Evolutionary conservation across 2,329 filamentous ascomycete genomes (phyloP).

Genomic region (Colletotrichum tropicicola): DNA sequence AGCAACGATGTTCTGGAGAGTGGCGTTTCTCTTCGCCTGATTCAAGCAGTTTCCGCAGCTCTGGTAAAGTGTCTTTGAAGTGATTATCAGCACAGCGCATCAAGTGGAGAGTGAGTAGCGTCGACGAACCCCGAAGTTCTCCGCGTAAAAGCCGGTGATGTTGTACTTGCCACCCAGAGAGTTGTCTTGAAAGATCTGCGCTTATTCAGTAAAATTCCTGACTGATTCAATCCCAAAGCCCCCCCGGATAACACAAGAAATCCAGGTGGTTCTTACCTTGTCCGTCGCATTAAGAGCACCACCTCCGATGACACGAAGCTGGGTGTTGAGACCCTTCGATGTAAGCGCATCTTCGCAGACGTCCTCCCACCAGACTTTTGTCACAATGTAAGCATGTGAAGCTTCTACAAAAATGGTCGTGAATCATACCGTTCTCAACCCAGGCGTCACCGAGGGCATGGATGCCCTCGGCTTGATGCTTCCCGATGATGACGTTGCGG

Average conservation of each 20-base stretch:
- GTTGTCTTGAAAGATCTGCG: slow-evolving; percentile 40
- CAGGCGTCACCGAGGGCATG: slow-evolving; percentile 41
- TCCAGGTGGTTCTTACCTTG: slow-evolving; percentile 34
- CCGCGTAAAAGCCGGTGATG: slow-evolving; percentile 40
- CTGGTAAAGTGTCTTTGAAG: slow-evolving; percentile 36
- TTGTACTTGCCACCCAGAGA: slow-evolving; percentile 41
- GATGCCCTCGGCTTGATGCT: slow-evolving; percentile 44
- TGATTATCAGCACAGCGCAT: neutral
- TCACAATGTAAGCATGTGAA: neutral
- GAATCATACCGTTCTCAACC: slow-evolving; percentile 39
- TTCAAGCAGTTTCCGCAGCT: slow-evolving; percentile 40
- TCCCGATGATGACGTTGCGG: slow-evolving; percentile 49
- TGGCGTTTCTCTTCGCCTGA: slow-evolving; percentile 34
- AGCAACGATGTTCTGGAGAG: slow-evolving; percentile 39
- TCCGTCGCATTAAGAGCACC: slow-evolving; percentile 39
- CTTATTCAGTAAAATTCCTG: neutral
- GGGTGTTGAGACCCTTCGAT: slow-evolving; percentile 39
- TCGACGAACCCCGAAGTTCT: slow-evolving; percentile 33
- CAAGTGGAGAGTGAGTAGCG: rapidly evolving
- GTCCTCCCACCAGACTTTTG: slow-evolving; percentile 40
- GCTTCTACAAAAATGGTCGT: rapidly evolving
- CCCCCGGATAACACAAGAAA: too few relatives aligned
- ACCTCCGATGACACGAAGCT: slow-evolving; percentile 39
- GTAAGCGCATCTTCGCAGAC: slow-evolving; percentile 40
- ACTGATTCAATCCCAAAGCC: too few relatives aligned